Conservation (phyloP, 1,284 basidiomycete species). For the Hymenochaete sp. region DNA sequence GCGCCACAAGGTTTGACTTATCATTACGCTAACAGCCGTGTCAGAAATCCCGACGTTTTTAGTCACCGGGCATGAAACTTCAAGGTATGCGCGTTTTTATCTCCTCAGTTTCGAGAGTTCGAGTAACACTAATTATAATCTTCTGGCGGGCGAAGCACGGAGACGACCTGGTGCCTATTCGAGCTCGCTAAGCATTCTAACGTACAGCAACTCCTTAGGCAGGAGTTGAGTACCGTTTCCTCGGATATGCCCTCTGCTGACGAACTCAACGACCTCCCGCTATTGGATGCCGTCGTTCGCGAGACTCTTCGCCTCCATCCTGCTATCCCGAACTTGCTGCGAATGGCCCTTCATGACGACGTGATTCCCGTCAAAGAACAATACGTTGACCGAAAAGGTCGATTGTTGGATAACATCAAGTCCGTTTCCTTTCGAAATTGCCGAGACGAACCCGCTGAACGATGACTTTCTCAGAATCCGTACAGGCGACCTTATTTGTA, state of each 20-base stretch:
- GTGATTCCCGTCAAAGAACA: conserved; percentile 24
- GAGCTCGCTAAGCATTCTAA: conserved; percentile 32
- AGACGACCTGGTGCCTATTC: conserved; percentile 41
- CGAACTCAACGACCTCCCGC: conserved; percentile 27
- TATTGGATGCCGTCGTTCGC: conserved; percentile 28
- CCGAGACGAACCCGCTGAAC: conserved; percentile 18
- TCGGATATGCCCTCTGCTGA: conserved; percentile 25
- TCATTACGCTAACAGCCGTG: background rate
- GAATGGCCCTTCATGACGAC: conserved; percentile 22
- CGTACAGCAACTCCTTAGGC: conserved; percentile 36
- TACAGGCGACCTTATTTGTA: conserved; percentile 25
- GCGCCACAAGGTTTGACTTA: background rate
- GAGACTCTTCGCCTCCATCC: conserved; percentile 24
- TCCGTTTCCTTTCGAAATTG: conserved; percentile 21
- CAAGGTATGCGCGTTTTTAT: conserved; percentile 36
- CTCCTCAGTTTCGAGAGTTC: too few species aligned
- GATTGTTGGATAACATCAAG: conserved; percentile 21
- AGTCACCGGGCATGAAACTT: conserved; percentile 27
- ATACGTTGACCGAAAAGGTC: conserved; percentile 21
- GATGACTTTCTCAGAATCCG: conserved; percentile 21
- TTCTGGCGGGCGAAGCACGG: too few species aligned
- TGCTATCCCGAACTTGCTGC: conserved; percentile 19
- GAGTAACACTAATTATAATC: too few species aligned
- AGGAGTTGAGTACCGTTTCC: conserved; percentile 32
- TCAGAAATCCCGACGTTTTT: conserved; percentile 42